These are phyloP conservation scores for Penicillium silybi DNA, from an alignment of 495 filamentous ascomycete species.

Conservation along the genomic window DNA sequence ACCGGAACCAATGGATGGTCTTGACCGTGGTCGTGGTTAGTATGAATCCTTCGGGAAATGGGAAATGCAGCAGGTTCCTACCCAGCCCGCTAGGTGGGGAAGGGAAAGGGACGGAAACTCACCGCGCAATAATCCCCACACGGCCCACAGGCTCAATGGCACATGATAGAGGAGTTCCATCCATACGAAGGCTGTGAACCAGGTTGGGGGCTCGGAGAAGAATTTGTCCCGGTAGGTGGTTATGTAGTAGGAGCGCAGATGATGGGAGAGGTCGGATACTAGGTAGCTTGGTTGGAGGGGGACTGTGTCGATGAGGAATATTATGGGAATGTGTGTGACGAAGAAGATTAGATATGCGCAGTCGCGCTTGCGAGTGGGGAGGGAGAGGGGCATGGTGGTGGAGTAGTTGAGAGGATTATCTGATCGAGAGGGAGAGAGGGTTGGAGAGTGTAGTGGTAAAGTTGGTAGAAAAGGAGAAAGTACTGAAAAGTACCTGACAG, in stretches of 20 bases:
- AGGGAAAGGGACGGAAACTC: constrained; percentile 14
- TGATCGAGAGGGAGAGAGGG: neutral
- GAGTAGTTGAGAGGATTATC: neutral
- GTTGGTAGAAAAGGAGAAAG: neutral
- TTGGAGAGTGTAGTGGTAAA: no score
- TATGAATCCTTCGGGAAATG: neutral
- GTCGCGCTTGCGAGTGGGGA: constrained; percentile 44
- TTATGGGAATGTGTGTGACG: constrained; percentile 60
- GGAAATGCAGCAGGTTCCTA: neutral
- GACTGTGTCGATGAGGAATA: constrained; percentile 63
- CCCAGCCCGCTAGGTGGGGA: neutral
- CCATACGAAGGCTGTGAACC: constrained; percentile 66
- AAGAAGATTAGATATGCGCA: constrained; percentile 69
- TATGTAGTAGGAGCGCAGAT: constrained; percentile 60
- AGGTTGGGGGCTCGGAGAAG: constrained; percentile 55
- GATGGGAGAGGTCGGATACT: constrained; percentile 44
- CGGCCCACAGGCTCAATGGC: constrained; percentile 64
- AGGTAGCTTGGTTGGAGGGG: constrained; percentile 59
- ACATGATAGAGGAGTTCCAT: constrained; percentile 67
- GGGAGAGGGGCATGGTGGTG: neutral
- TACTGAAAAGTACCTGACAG: neutral
- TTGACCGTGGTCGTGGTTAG: constrained; percentile 21
- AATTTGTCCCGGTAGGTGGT: constrained; percentile 71
- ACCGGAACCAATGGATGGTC: constrained; percentile 59
- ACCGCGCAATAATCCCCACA: constrained; percentile 51